Conservation (phyloP, 2,329 filamentous ascomycete species). For the Parastagonospora avenae region DNA sequence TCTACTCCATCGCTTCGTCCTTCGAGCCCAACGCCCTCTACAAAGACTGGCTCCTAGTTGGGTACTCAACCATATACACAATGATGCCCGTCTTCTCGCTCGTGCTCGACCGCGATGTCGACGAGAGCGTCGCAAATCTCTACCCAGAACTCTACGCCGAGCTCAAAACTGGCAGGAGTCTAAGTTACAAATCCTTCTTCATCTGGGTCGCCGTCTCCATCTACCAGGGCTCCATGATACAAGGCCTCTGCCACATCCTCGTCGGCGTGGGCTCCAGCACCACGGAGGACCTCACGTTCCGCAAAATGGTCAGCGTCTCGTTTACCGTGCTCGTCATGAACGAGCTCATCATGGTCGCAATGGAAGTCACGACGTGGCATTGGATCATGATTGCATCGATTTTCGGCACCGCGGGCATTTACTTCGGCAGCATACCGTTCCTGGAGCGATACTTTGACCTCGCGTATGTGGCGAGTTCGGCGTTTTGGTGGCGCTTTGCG, state of each 20-base stretch:
- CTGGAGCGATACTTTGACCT: constrained; percentile 90
- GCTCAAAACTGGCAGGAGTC: constrained; percentile 82
- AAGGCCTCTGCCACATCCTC: constrained; percentile 89
- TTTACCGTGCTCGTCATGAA: constrained; percentile 93
- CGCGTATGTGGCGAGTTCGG: constrained; percentile 74
- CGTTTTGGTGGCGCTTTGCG: constrained; percentile 85
- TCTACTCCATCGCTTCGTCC: constrained; percentile 90
- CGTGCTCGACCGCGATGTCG: constrained; percentile 92
- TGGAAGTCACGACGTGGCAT: constrained; percentile 97
- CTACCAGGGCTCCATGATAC: constrained; percentile 94
- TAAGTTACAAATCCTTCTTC: constrained; percentile 94
- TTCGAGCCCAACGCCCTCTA: constrained; percentile 96
- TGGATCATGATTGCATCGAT: constrained; percentile 86
- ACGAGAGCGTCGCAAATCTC: constrained; percentile 88
- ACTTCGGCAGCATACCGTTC: constrained; percentile 82
- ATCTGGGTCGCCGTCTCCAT: constrained; percentile 94
- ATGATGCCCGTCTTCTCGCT: constrained; percentile 91
- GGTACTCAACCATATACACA: constrained; percentile 95
- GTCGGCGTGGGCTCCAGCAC: constrained; percentile 66
- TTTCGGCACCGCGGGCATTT: constrained; percentile 80
- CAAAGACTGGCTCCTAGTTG: constrained; percentile 92
- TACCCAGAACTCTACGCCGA: constrained; percentile 99
- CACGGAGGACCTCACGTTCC: constrained; percentile 24
- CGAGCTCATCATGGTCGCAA: constrained; percentile 95
- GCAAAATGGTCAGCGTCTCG: constrained; percentile 81